phyloP scores from a whole-genome alignment of 2,329 filamentous ascomycete genomes.

The Botrytis cinerea region DNA sequence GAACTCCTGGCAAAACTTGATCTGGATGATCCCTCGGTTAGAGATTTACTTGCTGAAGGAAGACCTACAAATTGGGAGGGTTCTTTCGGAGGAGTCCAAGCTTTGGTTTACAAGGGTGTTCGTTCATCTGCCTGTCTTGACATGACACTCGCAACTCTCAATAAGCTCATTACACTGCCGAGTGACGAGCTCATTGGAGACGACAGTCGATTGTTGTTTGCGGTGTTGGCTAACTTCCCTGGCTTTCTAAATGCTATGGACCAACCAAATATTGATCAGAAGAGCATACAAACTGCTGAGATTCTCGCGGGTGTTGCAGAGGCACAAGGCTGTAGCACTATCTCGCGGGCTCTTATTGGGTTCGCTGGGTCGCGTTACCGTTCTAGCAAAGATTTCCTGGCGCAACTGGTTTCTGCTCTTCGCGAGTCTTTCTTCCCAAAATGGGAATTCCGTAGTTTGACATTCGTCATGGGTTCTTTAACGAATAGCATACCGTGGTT shows the following conservation, averaged over 20 bases:
- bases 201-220: conserved; percentile 78
- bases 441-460: conserved; percentile 80
- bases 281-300: conserved; percentile 63
- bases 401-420: conserved; percentile 71
- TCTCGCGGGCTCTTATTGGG: conserved; percentile 68
- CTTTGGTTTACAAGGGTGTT: conserved; percentile 86
- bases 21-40: conserved; percentile 67
- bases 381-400: conserved; percentile 73
- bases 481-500: conserved; percentile 90
- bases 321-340: conserved; percentile 64
- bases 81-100: conserved; percentile 80
- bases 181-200: conserved; percentile 80
- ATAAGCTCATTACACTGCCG: conserved; percentile 76
- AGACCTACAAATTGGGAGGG: conserved; percentile 89
- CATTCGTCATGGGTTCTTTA: conserved; percentile 86
- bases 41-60: conserved; percentile 72
- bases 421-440: conserved; percentile 77
- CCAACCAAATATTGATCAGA: conserved; percentile 55
- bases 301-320: conserved; percentile 73
- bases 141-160: conserved; percentile 73
- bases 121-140: conserved; percentile 83
- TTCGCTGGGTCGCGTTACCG: conserved; percentile 69
- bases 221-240: conserved; percentile 88
- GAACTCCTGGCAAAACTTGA: conserved; percentile 83
- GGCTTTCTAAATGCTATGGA: conserved; percentile 81